Evolutionary conservation across 306 rosid genomes (phyloP), one percentile per base, ranked within the genome.

Genomic region (Styphnolobium japonicum): DNA sequence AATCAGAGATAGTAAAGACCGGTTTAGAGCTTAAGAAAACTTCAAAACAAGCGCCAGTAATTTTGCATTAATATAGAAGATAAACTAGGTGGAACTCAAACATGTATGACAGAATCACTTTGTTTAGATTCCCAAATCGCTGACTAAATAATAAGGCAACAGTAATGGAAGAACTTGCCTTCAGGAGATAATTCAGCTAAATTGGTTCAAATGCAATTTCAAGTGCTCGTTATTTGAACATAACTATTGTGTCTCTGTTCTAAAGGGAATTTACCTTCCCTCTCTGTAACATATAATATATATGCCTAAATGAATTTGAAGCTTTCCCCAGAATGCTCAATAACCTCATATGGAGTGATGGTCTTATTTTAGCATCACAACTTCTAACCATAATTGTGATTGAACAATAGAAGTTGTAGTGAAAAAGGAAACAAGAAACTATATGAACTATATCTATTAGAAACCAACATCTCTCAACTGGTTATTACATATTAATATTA

Each of bases 1-100:
- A 80, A 80, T 75, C 23, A 55, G 74, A 40, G 48, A 60, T 25
- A 48, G 31, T 67, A 75, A 56, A 83, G 48, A 29, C 64, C 10
- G 34, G 15, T 34, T 29, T 48, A 48, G 66, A 62, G 76, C 73
- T 73, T 69, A 53, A 71, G 42, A 75, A 82, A 11, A 57, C 5
- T 69, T 61, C 21, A n/a, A 49, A 14, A 5, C 48, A 67, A 40
- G 19, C 23, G 64, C 2, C 71, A 53, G 18, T 51, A 52, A 75
- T 22, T 65, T 39, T 43, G 4, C 56, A 67, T 40, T 27, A 64
- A 53, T 64, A 75, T 18, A 22, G 48, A 74, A 80, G 75, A 72
- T 65, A 76, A 58, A 49, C 5, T 31, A 14, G 37, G 55, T 29
- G 62, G 72, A 67, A 80, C 45, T 81, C 39, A 46, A 48, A 46